Conservation (phyloP, 192 early-diverging fungal species). For the Rhizoclosmatium globosum region DNA sequence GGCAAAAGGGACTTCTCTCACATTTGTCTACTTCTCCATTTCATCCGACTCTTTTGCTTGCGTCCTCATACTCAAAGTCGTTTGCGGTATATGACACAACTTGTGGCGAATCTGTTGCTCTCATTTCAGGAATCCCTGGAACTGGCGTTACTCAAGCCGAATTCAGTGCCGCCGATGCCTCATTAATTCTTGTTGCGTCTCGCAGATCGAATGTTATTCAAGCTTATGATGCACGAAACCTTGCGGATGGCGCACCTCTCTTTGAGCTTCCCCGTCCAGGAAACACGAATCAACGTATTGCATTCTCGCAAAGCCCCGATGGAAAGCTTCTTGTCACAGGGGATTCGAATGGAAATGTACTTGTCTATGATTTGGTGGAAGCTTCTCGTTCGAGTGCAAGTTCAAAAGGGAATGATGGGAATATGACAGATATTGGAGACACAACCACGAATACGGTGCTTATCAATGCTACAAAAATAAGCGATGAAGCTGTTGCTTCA, state of each 20-base stretch:
- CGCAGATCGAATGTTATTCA: neutral
- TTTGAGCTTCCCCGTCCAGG: neutral
- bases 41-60: slow-evolving; percentile 16
- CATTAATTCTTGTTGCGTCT: neutral
- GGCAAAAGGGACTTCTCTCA: slow-evolving; percentile 23
- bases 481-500: neutral
- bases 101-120: slow-evolving; percentile 4
- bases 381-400: neutral
- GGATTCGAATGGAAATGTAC: slow-evolving; percentile 16
- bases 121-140: neutral
- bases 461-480: neutral
- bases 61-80: neutral
- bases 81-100: neutral
- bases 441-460: neutral
- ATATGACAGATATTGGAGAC: too few species aligned
- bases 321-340: slow-evolving; percentile 6
- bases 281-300: slow-evolving; percentile 14
- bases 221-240: slow-evolving; percentile 12
- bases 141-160: slow-evolving; percentile 25
- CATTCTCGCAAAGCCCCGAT: neutral
- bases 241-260: neutral
- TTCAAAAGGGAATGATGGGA: too few species aligned
- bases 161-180: neutral
- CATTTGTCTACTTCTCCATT: slow-evolving; percentile 5
- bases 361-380: neutral